phyloP scores from a whole-genome alignment of 148 eudicot species.

The Cornus florida region DNA sequence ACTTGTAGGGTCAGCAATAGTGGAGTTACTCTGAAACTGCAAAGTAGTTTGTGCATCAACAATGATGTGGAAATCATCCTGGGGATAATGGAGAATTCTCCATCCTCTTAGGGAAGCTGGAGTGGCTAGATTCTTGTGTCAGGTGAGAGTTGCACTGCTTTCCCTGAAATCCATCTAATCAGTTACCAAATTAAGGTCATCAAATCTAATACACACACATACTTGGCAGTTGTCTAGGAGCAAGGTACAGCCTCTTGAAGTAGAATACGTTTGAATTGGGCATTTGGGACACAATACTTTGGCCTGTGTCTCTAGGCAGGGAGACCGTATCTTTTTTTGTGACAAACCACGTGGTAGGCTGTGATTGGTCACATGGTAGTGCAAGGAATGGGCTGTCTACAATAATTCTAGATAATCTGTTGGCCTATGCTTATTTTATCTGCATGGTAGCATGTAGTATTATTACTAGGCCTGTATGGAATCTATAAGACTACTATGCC shows the following conservation, averaged over 20 bases:
- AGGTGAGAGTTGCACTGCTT: not conserved
- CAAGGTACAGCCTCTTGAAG: too few relatives aligned
- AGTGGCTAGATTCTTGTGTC: not conserved
- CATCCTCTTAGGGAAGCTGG: not conserved
- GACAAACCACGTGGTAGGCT: too few relatives aligned
- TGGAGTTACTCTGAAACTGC: too few relatives aligned
- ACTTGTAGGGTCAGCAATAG: too few relatives aligned
- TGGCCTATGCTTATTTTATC: too few relatives aligned
- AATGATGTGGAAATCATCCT: not conserved
- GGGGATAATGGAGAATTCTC: not conserved
- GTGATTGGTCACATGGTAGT: too few relatives aligned
- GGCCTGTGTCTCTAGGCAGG: not conserved
- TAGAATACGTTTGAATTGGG: not conserved
- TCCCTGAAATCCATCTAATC: not conserved
- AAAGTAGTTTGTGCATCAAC: too few relatives aligned
- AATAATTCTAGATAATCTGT: not conserved
- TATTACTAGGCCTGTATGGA: too few relatives aligned
- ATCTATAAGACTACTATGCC: too few relatives aligned
- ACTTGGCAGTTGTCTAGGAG: not conserved
- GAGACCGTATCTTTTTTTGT: too few relatives aligned
- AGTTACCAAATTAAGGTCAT: not conserved
- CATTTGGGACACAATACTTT: not conserved
- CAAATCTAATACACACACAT: not conserved
- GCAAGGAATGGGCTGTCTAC: constrained; percentile 5
- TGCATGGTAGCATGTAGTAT: too few relatives aligned